Conservation (phyloP, 140 eudicot species). For the Erigeron philadelphicus region DNA sequence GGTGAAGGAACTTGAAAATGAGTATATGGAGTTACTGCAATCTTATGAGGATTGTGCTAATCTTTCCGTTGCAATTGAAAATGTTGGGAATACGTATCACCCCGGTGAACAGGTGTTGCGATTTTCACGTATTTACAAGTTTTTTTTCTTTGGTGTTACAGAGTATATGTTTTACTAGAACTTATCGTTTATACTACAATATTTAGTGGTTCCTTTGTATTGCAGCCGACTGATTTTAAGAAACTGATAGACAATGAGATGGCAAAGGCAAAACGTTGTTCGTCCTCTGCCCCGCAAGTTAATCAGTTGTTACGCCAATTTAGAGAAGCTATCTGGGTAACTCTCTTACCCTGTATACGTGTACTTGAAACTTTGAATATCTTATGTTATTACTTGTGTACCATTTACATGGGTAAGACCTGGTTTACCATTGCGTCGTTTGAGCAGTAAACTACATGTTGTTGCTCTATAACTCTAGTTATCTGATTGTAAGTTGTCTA, state of each 20-base stretch:
- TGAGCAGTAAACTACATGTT: conserved; percentile 7
- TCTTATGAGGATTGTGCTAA: conserved; percentile 58
- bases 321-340: conserved; percentile 85
- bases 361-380: background rate
- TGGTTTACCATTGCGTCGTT: background rate
- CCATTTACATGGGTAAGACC: background rate
- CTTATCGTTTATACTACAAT: background rate
- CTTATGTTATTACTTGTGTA: background rate
- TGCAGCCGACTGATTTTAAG: conserved; percentile 67
- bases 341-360: conserved; percentile 5
- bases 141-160: background rate
- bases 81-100: conserved; percentile 48
- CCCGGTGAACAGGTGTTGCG: conserved; percentile 53
- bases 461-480: background rate
- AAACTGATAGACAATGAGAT: conserved; percentile 59
- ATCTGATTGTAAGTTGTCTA: conserved; percentile 9
- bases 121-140: background rate
- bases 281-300: conserved; percentile 45
- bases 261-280: conserved; percentile 37
- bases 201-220: background rate
- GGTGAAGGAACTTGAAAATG: conserved; percentile 84
- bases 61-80: conserved; percentile 59
- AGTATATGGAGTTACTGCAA: conserved; percentile 47
- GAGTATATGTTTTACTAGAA: background rate
- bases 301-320: conserved; percentile 62